Evolutionary conservation across 805 yeast genomes (phyloP), one percentile per base, ranked within the genome.

Genomic region (Kodamaea restingae): DNA sequence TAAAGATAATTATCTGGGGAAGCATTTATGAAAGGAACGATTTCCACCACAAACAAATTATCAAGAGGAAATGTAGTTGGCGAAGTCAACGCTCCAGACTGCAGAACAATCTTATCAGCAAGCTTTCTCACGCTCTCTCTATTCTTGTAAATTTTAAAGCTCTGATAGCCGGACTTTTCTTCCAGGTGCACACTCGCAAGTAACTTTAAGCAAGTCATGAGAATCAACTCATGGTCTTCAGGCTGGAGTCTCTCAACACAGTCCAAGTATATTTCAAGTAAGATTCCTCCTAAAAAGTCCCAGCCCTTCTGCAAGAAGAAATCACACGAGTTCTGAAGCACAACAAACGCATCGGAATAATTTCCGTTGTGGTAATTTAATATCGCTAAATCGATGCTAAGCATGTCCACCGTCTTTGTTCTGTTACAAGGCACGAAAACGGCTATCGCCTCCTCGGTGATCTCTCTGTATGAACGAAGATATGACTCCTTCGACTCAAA

Each of bases 361-460:
- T 84, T 70, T 3, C 72, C 61, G 21, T 67, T 63, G 47, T 76
- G 78, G 54, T 76, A 81, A 43, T 82, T 80, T 12, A 88, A 59
- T 8, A 84, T 54, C 0, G 95, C 96, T 38, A 88, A 70, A 46
- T 91, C 96, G 5, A 86, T 76, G 1, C 90, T 80, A 11, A 93
- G 65, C 4, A 81, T 67, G 50, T 85, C 90, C 5, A 84, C 80
- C 0, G 87, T 72, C 45, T 91, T 72, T 11, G 78, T 73, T 41
- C 87, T 69, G 11, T 56, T 59, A 2, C 84, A 73, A 1, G 55
- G 46, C 4, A 74, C 69, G 46, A 75, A 83, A 32, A 75, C 75
- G 12, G 63, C 61, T 12, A 81, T 75, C 0, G 81, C 75, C 0
- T 65, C 58, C 40, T 76, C 77, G 0, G 95, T 85, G 12, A 78